Evolutionary conservation across 2,329 filamentous ascomycete species (phyloP).

Genomic region (Cryphonectria naterciae): DNA sequence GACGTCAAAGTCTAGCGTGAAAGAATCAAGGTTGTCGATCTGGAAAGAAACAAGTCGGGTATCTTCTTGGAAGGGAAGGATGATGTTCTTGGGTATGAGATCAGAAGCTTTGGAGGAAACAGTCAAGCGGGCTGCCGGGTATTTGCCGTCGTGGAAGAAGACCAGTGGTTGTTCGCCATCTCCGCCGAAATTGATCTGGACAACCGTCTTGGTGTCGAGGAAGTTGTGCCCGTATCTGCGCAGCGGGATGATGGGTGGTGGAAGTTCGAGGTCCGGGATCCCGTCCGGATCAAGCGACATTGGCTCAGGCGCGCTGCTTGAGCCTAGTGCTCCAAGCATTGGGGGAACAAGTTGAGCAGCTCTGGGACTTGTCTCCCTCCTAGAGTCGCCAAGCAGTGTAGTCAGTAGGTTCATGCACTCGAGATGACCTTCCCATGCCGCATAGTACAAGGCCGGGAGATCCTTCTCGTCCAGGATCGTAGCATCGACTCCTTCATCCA

Average conservation of each 20-base stretch:
- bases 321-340: conserved; percentile 47
- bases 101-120: conserved; percentile 97
- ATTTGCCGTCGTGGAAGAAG: conserved; percentile 98
- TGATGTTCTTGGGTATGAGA: conserved; percentile 92
- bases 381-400: conserved; percentile 7
- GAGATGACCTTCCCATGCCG: conserved; percentile 95
- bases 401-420: conserved; percentile 91
- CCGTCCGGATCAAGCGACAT: conserved; percentile 80
- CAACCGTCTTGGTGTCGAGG: conserved; percentile 94
- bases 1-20: conserved; percentile 95
- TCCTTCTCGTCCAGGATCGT: conserved; percentile 89
- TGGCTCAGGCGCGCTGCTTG: conserved; percentile 56
- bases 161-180: conserved; percentile 74
- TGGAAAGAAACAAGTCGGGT: conserved; percentile 93
- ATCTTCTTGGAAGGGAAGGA: conserved; percentile 95
- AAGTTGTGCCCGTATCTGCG: conserved; percentile 98
- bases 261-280: conserved; percentile 88
- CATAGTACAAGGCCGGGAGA: conserved; percentile 95
- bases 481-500: conserved; percentile 78
- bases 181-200: conserved; percentile 88
- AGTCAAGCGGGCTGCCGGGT: conserved; percentile 90
- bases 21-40: conserved; percentile 88
- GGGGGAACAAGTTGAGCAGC: conserved; percentile 42
- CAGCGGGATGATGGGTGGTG: conserved; percentile 93
- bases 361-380: conserved; percentile 43